phyloP scores from a whole-genome alignment of 2,329 filamentous ascomycete species.

The Coniella vitis region DNA sequence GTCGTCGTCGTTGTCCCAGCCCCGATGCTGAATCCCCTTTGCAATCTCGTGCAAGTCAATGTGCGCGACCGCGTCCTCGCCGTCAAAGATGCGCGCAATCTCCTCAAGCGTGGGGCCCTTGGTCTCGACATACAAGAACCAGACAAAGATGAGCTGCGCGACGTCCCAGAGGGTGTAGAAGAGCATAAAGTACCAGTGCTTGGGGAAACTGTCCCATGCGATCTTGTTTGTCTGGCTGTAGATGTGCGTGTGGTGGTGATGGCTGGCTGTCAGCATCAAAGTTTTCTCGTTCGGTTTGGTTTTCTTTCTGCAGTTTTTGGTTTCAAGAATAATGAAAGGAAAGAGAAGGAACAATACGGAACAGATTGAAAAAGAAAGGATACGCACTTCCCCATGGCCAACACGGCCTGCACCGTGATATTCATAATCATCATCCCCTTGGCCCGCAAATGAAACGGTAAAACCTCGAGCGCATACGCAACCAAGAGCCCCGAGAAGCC shows the following conservation, averaged over 20 bases:
- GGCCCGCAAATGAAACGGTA: conserved; percentile 51
- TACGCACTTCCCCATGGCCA: conserved; percentile 54
- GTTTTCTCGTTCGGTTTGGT: no score
- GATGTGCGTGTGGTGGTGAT: background rate
- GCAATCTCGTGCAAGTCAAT: conserved; percentile 49
- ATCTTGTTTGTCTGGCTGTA: conserved; percentile 54
- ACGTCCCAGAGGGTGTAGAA: conserved; percentile 60
- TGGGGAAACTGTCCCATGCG: conserved; percentile 52
- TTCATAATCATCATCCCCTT: conserved; percentile 60
- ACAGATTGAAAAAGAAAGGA: background rate
- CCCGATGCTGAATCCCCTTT: conserved; percentile 42
- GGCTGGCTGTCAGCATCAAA: no score
- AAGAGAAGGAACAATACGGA: background rate
- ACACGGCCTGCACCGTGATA: conserved; percentile 53
- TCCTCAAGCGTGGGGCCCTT: conserved; percentile 65
- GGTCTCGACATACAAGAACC: conserved; percentile 63
- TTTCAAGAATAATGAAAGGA: no score
- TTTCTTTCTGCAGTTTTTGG: no score
- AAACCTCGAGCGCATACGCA: conserved; percentile 51
- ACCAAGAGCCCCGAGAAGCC: conserved; percentile 52
- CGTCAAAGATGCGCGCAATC: conserved; percentile 64
- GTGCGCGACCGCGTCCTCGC: conserved; percentile 49
- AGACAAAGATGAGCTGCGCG: conserved; percentile 54
- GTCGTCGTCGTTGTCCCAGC: conserved; percentile 26
- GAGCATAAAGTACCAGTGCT: conserved; percentile 59